phyloP scores from a whole-genome alignment of 306 rosid species.

The Quercus variabilis region DNA sequence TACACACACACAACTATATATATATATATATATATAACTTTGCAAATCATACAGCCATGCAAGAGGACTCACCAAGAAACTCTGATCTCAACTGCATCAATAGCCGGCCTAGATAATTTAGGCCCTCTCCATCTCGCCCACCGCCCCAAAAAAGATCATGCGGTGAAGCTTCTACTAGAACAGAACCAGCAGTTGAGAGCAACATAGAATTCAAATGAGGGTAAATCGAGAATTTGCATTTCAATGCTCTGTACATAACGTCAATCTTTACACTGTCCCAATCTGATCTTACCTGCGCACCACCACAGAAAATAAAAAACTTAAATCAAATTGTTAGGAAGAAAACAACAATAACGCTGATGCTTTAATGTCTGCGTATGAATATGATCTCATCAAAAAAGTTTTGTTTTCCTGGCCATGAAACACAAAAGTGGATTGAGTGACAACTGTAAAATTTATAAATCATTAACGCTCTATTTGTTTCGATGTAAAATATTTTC shows the following conservation, averaged over 20 bases:
- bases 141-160: slow-evolving; percentile 97
- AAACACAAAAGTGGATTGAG: neutral
- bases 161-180: slow-evolving; percentile 91
- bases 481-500: too few relatives aligned
- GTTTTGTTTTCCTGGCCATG: neutral
- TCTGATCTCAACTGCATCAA: slow-evolving; percentile 87
- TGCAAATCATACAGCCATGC: slow-evolving; percentile 19
- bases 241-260: slow-evolving; percentile 77
- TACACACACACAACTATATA: too few relatives aligned
- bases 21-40: neutral
- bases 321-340: neutral
- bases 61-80: slow-evolving; percentile 62
- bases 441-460: neutral
- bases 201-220: slow-evolving; percentile 78
- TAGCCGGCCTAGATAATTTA: slow-evolving; percentile 80
- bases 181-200: slow-evolving; percentile 73
- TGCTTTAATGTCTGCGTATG: too few relatives aligned
- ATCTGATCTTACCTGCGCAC: slow-evolving; percentile 64
- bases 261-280: slow-evolving; percentile 83
- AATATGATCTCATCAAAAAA: neutral
- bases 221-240: slow-evolving; percentile 81
- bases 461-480: neutral
- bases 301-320: slow-evolving; percentile 7
- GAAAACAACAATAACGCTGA: neutral
- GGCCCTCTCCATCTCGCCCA: slow-evolving; percentile 90